phyloP scores from a whole-genome alignment of 805 yeast genomes.

The Saturnispora kantuleensis region DNA sequence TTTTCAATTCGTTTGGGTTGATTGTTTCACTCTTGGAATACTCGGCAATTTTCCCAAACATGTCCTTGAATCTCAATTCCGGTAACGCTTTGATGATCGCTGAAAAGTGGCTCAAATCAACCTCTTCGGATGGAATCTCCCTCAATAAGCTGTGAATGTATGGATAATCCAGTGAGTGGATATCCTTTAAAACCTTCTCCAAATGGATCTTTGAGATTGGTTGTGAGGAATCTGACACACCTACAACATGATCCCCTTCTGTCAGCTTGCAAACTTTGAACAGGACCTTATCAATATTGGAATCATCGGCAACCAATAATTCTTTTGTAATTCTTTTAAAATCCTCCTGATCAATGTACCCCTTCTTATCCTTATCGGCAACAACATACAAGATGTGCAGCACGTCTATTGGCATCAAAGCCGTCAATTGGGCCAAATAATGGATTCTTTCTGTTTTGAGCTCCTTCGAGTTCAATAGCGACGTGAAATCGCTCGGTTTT shows the following conservation, averaged over 20 bases:
- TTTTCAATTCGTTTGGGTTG: constrained; percentile 14
- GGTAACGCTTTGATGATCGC: constrained; percentile 21
- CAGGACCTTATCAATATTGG: constrained; percentile 37
- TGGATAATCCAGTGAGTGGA: constrained; percentile 9
- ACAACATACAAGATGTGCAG: constrained; percentile 69
- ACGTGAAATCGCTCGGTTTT: constrained; percentile 31
- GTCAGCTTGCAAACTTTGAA: constrained; percentile 45
- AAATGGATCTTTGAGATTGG: constrained; percentile 6
- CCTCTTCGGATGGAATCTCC: neutral
- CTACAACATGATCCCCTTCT: constrained; percentile 22
- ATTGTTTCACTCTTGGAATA: constrained; percentile 11
- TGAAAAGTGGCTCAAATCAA: constrained; percentile 15
- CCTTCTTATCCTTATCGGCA: constrained; percentile 65
- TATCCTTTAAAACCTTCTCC: constrained; percentile 5
- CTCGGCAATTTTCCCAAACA: constrained; percentile 12
- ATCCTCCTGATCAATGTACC: constrained; percentile 45
- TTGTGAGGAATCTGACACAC: neutral
- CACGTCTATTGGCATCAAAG: constrained; percentile 41
- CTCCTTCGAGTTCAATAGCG: constrained; percentile 35
- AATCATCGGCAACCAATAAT: constrained; percentile 34
- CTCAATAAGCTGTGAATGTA: constrained; percentile 13
- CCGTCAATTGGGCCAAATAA: constrained; percentile 18
- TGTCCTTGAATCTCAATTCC: constrained; percentile 18
- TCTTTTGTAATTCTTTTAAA: constrained; percentile 63
- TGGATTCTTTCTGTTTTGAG: constrained; percentile 8